Evolutionary conservation across 108 stramenopile species (phyloP).

Genomic region (Phaeodactylum tricornutum): DNA sequence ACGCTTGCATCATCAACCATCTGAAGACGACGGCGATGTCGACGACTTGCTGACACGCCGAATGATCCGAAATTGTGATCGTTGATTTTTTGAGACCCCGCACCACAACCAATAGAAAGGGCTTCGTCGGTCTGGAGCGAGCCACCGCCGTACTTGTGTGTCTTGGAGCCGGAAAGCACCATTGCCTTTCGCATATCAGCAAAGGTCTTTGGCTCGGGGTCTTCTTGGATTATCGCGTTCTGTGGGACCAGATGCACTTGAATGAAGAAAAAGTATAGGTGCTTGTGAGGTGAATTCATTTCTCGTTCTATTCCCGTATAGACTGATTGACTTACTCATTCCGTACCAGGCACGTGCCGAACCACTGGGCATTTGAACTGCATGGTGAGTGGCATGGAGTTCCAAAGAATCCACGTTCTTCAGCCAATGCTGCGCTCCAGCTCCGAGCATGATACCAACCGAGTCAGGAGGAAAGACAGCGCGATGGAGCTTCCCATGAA

Average conservation of each 20-base stretch:
- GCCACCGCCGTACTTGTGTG: too few species aligned
- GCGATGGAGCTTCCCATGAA: slow-evolving; percentile 8
- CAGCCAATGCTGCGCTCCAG: slow-evolving; percentile 64
- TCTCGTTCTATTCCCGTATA: too few species aligned
- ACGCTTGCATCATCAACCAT: slow-evolving; percentile 34
- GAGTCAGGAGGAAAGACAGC: slow-evolving; percentile 32
- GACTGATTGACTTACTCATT: slow-evolving; percentile 62
- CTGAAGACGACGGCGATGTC: slow-evolving; percentile 30
- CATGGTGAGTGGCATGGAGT: slow-evolving; percentile 57
- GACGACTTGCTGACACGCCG: not conserved
- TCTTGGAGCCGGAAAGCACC: not conserved
- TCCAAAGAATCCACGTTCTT: slow-evolving; percentile 4
- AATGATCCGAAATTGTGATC: too few species aligned
- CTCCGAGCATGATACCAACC: slow-evolving; percentile 51
- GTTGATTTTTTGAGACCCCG: too few species aligned
- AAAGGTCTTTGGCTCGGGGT: slow-evolving; percentile 16
- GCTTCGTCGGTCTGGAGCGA: not conserved
- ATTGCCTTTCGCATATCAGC: slow-evolving; percentile 22
- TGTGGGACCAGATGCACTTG: slow-evolving; percentile 53
- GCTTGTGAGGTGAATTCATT: not conserved
- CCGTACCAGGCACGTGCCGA: slow-evolving; percentile 56
- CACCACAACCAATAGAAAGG: slow-evolving; percentile 39
- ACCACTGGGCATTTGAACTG: slow-evolving; percentile 33
- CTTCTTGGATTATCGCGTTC: slow-evolving; percentile 17
- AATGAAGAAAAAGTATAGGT: not conserved